Conservation (phyloP, 176 grass and related monocot species). For the Alloteropsis semialata region DNA sequence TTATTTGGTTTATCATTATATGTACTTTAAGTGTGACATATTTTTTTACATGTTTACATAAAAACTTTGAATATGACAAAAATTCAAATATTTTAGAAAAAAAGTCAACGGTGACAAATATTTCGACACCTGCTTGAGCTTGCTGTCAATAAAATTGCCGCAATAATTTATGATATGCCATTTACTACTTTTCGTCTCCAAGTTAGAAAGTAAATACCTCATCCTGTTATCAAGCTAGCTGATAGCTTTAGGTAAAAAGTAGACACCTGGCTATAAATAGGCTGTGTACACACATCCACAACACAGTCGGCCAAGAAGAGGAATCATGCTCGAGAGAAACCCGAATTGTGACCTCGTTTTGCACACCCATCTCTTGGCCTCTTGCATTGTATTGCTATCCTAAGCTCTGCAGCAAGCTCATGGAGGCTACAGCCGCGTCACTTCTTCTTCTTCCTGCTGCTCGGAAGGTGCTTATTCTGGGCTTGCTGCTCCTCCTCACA, state of each 20-base stretch:
- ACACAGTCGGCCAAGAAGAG: background rate
- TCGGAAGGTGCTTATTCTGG: background rate
- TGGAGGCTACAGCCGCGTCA: background rate
- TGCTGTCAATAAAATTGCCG: background rate
- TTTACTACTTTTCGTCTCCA: too few species aligned
- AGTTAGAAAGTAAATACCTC: background rate
- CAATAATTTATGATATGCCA: background rate
- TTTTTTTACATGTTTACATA: too few species aligned
- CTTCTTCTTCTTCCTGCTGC: constrained; percentile 2
- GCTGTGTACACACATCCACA: background rate
- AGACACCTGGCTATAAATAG: background rate
- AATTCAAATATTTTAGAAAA: too few species aligned
- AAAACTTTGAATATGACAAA: too few species aligned
- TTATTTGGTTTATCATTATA: too few species aligned
- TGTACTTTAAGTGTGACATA: too few species aligned
- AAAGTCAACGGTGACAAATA: too few species aligned
- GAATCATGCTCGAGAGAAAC: constrained; percentile 21
- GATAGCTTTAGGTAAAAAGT: background rate
- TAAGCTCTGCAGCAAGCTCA: background rate
- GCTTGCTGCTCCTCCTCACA: constrained; percentile 13
- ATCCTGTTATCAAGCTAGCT: background rate
- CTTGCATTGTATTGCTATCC: background rate
- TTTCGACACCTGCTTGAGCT: too few species aligned
- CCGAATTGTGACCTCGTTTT: background rate
- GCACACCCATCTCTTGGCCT: background rate